These are phyloP conservation scores for Coniferiporia sulphurascens DNA, from an alignment of 1,284 basidiomycete species.

Conservation along the genomic window DNA sequence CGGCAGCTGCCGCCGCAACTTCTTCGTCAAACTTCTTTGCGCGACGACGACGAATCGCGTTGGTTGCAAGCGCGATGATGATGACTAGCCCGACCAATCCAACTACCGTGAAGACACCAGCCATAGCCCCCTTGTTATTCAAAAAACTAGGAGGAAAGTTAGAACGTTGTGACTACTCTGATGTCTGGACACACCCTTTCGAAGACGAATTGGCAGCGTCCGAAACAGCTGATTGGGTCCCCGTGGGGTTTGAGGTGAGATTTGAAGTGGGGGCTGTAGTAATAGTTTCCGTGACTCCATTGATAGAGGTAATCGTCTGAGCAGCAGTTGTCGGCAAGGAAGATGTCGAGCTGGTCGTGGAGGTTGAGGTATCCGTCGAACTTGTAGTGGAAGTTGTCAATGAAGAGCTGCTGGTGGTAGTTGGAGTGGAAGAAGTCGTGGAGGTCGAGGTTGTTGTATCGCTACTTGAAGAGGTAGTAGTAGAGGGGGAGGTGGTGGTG, in stretches of 20 bases:
- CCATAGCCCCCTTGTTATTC: slow-evolving; percentile 63
- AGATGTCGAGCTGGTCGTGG: neutral
- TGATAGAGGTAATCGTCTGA: neutral
- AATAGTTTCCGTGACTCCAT: too few relatives aligned
- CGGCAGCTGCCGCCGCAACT: slow-evolving; percentile 58
- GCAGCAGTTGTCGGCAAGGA: neutral
- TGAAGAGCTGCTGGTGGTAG: slow-evolving; percentile 10
- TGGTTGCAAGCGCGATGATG: slow-evolving; percentile 47
- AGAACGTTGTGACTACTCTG: neutral
- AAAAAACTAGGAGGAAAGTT: slow-evolving; percentile 50
- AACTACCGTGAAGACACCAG: slow-evolving; percentile 63
- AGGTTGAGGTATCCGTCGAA: neutral
- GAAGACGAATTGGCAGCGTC: neutral
- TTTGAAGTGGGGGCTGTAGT: too few relatives aligned
- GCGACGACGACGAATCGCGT: slow-evolving; percentile 53
- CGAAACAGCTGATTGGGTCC: neutral
- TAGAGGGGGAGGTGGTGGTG: neutral
- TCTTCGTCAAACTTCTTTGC: slow-evolving; percentile 64
- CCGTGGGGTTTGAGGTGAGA: neutral
- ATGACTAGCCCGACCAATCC: slow-evolving; percentile 52
- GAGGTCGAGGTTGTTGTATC: slow-evolving; percentile 19
- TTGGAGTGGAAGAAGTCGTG: slow-evolving; percentile 10
- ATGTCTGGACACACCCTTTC: neutral
- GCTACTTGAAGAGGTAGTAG: neutral
- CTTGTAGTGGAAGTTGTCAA: slow-evolving; percentile 4